A percentile compares a stretch with the other conserved stretches of the same genome.
phyloP scores from a whole-genome alignment of 208 protist species.

The Leishmania lainsoni region DNA sequence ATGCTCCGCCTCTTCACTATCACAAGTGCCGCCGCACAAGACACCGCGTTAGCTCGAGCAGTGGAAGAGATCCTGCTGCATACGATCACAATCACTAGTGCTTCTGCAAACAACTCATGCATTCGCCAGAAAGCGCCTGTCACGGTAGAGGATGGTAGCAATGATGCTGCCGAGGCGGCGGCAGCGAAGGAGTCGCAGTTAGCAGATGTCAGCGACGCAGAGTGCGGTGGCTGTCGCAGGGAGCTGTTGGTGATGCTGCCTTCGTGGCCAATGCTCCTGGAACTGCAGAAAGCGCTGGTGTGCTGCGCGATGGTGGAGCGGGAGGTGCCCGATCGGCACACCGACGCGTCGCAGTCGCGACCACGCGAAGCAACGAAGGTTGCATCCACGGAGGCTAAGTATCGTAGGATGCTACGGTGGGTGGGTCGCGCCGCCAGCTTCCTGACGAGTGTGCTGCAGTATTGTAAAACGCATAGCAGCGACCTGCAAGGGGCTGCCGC shows the following conservation, averaged over 20 bases:
- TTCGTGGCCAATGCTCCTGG: constrained; percentile 18
- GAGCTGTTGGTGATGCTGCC: constrained; percentile 25
- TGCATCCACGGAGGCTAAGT: constrained; percentile 19
- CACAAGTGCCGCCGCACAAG: constrained; percentile 15
- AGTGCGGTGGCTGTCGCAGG: constrained; percentile 12
- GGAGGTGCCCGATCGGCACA: not conserved
- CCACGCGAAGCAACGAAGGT: not conserved
- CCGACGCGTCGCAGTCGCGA: not conserved
- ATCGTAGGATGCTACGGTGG: constrained; percentile 25
- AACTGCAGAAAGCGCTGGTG: constrained; percentile 50
- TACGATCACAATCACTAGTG: constrained; percentile 12
- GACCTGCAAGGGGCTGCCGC: constrained; percentile 13
- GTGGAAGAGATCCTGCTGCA: constrained; percentile 37
- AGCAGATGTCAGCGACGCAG: constrained; percentile 9
- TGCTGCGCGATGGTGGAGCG: constrained; percentile 42
- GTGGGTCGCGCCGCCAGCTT: constrained; percentile 20
- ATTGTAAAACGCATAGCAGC: not conserved
- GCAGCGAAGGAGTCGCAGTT: not conserved
- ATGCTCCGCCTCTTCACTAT: constrained; percentile 62
- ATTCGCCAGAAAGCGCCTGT: not conserved
- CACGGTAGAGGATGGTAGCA: not conserved
- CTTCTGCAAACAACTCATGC: not conserved
- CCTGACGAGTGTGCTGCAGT: constrained; percentile 6
- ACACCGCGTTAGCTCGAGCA: constrained; percentile 32
- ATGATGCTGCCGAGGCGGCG: not conserved